These are phyloP conservation scores for Lomentospora prolificans DNA, from an alignment of 2,329 filamentous ascomycete genomes.

Conservation along the genomic window DNA sequence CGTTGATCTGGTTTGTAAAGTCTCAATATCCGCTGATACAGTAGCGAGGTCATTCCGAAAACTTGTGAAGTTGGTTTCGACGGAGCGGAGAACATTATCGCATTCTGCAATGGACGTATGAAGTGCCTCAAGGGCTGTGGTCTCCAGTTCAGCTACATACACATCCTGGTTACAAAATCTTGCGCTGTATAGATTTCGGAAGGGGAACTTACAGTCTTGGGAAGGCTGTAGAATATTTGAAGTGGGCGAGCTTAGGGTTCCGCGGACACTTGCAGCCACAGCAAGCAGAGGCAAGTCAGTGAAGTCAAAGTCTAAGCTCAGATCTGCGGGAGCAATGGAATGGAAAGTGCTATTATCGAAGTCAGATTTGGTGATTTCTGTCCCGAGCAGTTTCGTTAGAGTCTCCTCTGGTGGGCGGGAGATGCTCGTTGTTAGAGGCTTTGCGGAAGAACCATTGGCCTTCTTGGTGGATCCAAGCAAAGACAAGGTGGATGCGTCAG, in stretches of 20 bases:
- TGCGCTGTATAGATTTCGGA: not conserved
- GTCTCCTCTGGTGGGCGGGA: constrained; percentile 64
- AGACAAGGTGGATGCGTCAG: constrained; percentile 68
- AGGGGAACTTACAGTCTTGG: constrained; percentile 51
- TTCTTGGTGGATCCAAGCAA: constrained; percentile 56
- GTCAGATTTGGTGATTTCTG: constrained; percentile 14
- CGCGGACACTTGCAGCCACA: constrained; percentile 22
- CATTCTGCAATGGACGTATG: constrained; percentile 84
- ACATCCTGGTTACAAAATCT: no score
- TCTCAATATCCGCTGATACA: constrained; percentile 93
- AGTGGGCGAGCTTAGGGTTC: no score
- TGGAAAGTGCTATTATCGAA: constrained; percentile 6
- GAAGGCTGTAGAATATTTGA: constrained; percentile 24
- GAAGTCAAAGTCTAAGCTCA: constrained; percentile 68
- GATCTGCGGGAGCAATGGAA: constrained; percentile 31
- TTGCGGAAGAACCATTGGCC: constrained; percentile 59
- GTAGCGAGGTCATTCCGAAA: constrained; percentile 89
- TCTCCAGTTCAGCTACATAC: constrained; percentile 62
- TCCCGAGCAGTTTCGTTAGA: constrained; percentile 40
- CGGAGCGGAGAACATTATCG: constrained; percentile 85
- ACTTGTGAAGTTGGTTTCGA: constrained; percentile 82
- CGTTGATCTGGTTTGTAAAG: constrained; percentile 75
- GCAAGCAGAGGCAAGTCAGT: constrained; percentile 66
- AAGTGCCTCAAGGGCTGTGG: constrained; percentile 77
- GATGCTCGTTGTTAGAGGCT: constrained; percentile 41